Evolutionary conservation across 768 basidiomycete species (phyloP), one percentile per base, ranked within the genome.

Genomic region (Coprinopsis strossmayeri): DNA sequence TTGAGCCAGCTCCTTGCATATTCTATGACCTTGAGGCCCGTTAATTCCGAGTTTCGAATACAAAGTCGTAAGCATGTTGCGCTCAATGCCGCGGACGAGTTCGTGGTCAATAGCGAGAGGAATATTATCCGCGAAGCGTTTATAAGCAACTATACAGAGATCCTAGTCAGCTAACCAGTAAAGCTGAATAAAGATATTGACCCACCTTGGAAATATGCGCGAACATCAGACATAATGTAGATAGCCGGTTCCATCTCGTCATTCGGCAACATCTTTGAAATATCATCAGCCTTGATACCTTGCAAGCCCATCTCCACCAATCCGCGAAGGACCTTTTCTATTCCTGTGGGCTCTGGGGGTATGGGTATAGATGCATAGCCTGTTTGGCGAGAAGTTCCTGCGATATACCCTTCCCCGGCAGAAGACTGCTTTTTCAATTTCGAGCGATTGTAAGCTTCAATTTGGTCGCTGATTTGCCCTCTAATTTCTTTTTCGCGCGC

Each of bases 131-230:
- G 67, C 67, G 51, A 82, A 74, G 1, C 81, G 71, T 59, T 81
- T 81, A 59, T 77, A 81, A 0, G 78, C 73, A 1, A 83, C 81
- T 84, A 48, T 4, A 52, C 32, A 30, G 18, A 5, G 9, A 13
- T n/a, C 34, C 10, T 4, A 21, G 13, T 30, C 32, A 37, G 74
- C 48, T 77, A 72, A n/a, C 67, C 62, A 39, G n/a, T n/a, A n/a
- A n/a, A n/a, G n/a, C n/a, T n/a, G n/a, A n/a, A n/a, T n/a, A n/a
- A n/a, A n/a, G n/a, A n/a, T 10, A 37, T 13, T 23, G 15, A 27
- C 52, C 17, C 56, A 84, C 87, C 85, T 71, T 87, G 82, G 61
- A 87, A 87, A 54, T 87, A 87, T 0, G 81, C 84, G 3, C 82
- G 69, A 1, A 86, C 82, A 48, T 79, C 74, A 0, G 82, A 82